Base-by-base conservation (phyloP, 2,329 filamentous ascomycete species). In the Stagonosporopsis chrysanthemi region DNA sequence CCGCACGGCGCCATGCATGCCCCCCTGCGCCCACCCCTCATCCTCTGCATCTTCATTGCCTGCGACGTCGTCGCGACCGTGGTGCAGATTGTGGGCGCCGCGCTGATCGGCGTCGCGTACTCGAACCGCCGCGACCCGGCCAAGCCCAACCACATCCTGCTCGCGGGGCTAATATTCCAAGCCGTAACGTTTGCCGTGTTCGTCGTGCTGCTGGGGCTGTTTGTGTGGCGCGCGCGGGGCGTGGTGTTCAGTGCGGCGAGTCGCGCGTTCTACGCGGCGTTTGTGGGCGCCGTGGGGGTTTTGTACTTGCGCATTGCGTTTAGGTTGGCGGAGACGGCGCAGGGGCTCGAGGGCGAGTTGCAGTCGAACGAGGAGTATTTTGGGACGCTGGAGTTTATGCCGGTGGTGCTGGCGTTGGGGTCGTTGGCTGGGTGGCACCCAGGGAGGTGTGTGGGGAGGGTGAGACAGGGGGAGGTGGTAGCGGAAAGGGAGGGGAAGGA, bases 131-230 rank as follows among this genome's bases (percentile, higher is more conserved):
- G 81, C 48, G 81, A 84, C 63, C 81, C 84, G 0, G 81, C 77
- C 1, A 78, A 75, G 1, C 78, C 80, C 1, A 86, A 86, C 64
- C 80, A 84, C 57, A 84, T 86, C 61, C 72, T 86, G 2, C 77
- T 86, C 1, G 83, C 79, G 1, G 84, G 84, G 8, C 69, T 86
- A 3, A 81, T 81, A 0, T 82, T 85, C 56, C 84, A 86, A 62
- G 81, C 82, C 7, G 81, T 84, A 52, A 77, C 79, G 0, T 83
- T 86, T 46, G 74, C 79, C 12, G 65, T 82, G 4, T 83, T 83
- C 40, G 74, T 84, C 49, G 64, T 81, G 7, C 65, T 84, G 0
- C 70, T 80, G 0, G 69, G 35, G 2, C 23, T 54, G 63, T 3
- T 70, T 70, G 4, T 84, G 83, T 49, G 60, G 83, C 38, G 70